A percentile compares a stretch with the other conserved stretches of the same genome.
Conservation (phyloP, 768 basidiomycete genomes). For the Mycena vulgaris region DNA sequence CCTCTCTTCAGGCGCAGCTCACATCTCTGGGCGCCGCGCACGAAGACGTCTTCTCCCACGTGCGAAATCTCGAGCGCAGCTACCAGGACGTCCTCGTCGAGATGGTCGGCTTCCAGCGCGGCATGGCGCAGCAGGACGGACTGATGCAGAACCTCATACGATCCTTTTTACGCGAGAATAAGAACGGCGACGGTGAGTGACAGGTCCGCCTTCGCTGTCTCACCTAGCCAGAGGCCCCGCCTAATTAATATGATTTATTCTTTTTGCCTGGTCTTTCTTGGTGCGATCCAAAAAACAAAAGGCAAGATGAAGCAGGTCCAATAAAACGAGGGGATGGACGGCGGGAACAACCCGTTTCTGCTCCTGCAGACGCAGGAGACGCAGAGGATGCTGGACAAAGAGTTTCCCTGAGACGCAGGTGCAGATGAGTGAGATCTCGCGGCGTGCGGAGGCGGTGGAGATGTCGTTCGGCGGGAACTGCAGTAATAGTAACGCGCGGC, state of each 20-base stretch:
- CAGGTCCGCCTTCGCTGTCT: background rate
- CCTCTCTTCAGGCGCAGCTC: slow-evolving; percentile 53
- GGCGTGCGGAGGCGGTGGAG: no score
- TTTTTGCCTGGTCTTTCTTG: no score
- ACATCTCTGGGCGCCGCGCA: slow-evolving; percentile 62
- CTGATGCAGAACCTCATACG: slow-evolving; percentile 86
- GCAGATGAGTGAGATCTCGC: no score
- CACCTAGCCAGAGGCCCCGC: no score
- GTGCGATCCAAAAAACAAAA: no score
- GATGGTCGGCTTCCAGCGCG: slow-evolving; percentile 79
- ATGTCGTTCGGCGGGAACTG: no score
- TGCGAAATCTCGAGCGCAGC: slow-evolving; percentile 71
- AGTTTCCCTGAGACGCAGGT: slow-evolving; percentile 67
- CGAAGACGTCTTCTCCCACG: slow-evolving; percentile 66
- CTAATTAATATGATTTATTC: no score
- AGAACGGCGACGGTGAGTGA: slow-evolving; percentile 41
- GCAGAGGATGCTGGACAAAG: slow-evolving; percentile 58
- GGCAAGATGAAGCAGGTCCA: no score
- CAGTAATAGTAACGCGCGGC: no score
- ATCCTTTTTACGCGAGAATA: slow-evolving; percentile 81
- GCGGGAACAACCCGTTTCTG: slow-evolving; percentile 51
- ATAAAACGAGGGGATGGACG: slow-evolving; percentile 19
- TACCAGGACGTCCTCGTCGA: slow-evolving; percentile 79
- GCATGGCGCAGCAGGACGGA: slow-evolving; percentile 87
- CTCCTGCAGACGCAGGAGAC: slow-evolving; percentile 73